phyloP scores from a whole-genome alignment of 2,329 filamentous ascomycete species.

The Malbranchea cinnamomea region DNA sequence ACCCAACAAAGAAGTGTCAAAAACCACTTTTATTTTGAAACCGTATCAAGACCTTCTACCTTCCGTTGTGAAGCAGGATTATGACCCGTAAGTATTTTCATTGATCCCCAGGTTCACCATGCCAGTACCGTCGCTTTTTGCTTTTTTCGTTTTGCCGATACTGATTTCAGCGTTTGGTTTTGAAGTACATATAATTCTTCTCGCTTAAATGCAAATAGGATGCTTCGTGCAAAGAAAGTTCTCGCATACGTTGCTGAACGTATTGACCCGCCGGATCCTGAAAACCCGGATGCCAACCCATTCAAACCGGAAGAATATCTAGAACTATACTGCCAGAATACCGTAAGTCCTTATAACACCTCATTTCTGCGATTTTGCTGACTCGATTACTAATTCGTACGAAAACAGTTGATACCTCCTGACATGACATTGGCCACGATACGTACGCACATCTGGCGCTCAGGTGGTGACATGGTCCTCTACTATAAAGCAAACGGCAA shows the following conservation, averaged over 20 bases:
- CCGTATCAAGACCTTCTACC: constrained; percentile 65
- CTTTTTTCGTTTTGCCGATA: constrained; percentile 8
- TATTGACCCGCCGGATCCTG: constrained; percentile 55
- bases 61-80: constrained; percentile 51
- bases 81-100: constrained; percentile 45
- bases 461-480: constrained; percentile 79
- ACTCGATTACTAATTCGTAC: neutral
- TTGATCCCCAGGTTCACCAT: neutral
- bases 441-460: constrained; percentile 84
- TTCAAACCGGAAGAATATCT: constrained; percentile 82
- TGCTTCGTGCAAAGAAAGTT: constrained; percentile 92
- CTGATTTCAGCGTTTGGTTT: constrained; percentile 1
- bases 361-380: neutral
- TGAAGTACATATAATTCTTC: constrained; percentile 47
- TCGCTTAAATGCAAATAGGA: constrained; percentile 86
- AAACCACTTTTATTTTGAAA: constrained; percentile 85
- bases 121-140: neutral
- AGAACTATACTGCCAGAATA: constrained; percentile 86
- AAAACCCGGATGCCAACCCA: constrained; percentile 40
- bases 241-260: constrained; percentile 81
- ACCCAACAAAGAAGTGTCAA: constrained; percentile 78
- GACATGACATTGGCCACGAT: constrained; percentile 92
- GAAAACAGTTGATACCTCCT: constrained; percentile 40
- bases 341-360: constrained; percentile 57
- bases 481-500: constrained; percentile 87